Conservation (phyloP, 192 early-diverging fungal species). For the Dimargaris cristalligena region DNA sequence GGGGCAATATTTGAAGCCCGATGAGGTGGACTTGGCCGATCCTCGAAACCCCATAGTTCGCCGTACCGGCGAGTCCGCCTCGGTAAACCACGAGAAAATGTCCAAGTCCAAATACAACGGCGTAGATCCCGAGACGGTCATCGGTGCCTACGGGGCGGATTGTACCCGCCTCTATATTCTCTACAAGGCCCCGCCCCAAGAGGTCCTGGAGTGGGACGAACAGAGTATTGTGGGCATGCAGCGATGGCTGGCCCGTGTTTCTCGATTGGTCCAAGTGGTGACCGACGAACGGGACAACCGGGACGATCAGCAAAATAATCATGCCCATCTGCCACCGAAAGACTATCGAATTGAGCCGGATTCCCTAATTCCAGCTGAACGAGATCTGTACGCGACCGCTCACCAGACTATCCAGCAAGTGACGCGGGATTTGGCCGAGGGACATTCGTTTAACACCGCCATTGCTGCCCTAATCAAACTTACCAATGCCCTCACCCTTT, state of each 20-base stretch:
- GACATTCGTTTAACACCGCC: constrained; percentile 61
- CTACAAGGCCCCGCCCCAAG: constrained; percentile 73
- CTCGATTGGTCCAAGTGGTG: constrained; percentile 31
- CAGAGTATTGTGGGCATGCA: constrained; percentile 84
- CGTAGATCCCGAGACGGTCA: constrained; percentile 54
- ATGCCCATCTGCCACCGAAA: background rate
- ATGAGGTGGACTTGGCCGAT: constrained; percentile 42
- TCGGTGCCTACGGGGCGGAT: constrained; percentile 50
- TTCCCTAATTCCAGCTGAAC: constrained; percentile 28
- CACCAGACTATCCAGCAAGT: constrained; percentile 43
- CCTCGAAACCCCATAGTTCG: constrained; percentile 32
- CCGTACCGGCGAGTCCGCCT: constrained; percentile 37
- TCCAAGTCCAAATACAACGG: constrained; percentile 95
- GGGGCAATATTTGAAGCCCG: constrained; percentile 54
- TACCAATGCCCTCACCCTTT: constrained; percentile 27
- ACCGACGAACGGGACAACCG: background rate
- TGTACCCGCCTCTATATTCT: constrained; percentile 71
- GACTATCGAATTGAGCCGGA: constrained; percentile 10
- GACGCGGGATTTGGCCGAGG: constrained; percentile 16
- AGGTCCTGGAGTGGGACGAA: constrained; percentile 85
- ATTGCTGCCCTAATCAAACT: constrained; percentile 76
- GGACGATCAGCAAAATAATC: background rate
- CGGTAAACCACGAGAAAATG: constrained; percentile 80
- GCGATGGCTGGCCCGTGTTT: constrained; percentile 54
- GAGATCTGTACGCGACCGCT: constrained; percentile 29